A percentile compares a stretch with the other conserved stretches of the same genome.
Conservation (phyloP, 139 green algal genomes). For the Pseudopediastrum boryanum region DNA sequence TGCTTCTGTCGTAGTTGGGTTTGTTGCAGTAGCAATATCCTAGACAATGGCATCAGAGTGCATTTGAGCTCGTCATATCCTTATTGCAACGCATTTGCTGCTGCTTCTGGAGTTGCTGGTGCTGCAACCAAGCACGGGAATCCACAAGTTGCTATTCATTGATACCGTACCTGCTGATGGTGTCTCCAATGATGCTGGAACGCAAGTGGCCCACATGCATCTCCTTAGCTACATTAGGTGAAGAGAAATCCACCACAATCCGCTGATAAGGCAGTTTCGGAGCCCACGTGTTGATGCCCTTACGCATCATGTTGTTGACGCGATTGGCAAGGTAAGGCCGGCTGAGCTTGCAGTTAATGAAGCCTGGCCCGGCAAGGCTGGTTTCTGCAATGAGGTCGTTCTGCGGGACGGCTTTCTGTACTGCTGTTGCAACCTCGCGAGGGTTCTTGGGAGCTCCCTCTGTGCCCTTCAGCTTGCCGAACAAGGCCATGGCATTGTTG, state of each 20-base stretch:
- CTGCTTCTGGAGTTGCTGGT: too few relatives aligned
- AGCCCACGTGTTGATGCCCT: constrained; percentile 55
- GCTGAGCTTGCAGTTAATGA: constrained; percentile 89
- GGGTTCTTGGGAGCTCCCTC: constrained; percentile 84
- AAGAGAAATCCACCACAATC: constrained; percentile 95
- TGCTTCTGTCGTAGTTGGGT: too few relatives aligned
- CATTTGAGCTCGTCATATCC: too few relatives aligned
- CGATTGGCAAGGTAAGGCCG: constrained; percentile 14
- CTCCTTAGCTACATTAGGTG: constrained; percentile 99
- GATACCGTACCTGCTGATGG: constrained; percentile 58
- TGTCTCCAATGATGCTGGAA: constrained; percentile 97
- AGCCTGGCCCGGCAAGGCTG: constrained; percentile 89
- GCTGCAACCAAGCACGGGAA: neutral
- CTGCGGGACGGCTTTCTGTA: constrained; percentile 75
- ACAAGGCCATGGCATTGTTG: constrained; percentile 97
- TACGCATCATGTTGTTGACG: constrained; percentile 47
- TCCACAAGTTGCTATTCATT: neutral
- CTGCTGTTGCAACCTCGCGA: constrained; percentile 80
- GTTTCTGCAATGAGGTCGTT: constrained; percentile 64
- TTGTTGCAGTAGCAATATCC: too few relatives aligned
- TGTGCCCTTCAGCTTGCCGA: constrained; percentile 87
- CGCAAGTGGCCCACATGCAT: constrained; percentile 99
- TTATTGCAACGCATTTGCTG: too few relatives aligned
- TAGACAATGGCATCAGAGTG: too few relatives aligned
- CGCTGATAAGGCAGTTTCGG: constrained; percentile 35